Conservation (phyloP, 495 filamentous ascomycete genomes). For the Aspergillus incahuasiensis region DNA sequence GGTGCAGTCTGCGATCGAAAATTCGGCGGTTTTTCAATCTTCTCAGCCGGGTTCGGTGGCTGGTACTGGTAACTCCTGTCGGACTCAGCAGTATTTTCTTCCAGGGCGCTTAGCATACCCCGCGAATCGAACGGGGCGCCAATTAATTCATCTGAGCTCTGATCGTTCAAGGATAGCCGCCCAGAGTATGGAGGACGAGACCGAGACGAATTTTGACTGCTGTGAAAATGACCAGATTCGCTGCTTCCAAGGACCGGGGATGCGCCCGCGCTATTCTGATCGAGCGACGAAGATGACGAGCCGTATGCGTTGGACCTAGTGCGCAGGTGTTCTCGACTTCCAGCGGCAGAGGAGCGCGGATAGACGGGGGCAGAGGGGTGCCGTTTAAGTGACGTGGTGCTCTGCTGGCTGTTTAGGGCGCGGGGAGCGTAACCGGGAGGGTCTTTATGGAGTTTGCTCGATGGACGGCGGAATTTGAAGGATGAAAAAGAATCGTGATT, state of each 20-base stretch:
- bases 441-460: slow-evolving; percentile 48
- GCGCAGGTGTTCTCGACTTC: slow-evolving; percentile 45
- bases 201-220: slow-evolving; percentile 27
- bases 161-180: slow-evolving; percentile 54
- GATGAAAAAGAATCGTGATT: slow-evolving; percentile 41
- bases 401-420: slow-evolving; percentile 44
- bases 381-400: slow-evolving; percentile 53
- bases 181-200: slow-evolving; percentile 35
- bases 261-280: slow-evolving; percentile 42
- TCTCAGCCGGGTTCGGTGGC: slow-evolving; percentile 14
- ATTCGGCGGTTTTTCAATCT: slow-evolving; percentile 40
- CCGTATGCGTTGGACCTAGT: slow-evolving; percentile 50
- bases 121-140: slow-evolving; percentile 64
- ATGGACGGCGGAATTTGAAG: slow-evolving; percentile 45
- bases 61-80: slow-evolving; percentile 27
- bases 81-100: slow-evolving; percentile 55
- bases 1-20: slow-evolving; percentile 55
- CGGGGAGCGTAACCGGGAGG: slow-evolving; percentile 40
- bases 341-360: slow-evolving; percentile 37
- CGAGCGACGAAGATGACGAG: slow-evolving; percentile 50
- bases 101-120: slow-evolving; percentile 60
- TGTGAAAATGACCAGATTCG: slow-evolving; percentile 35
- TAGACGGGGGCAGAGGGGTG: slow-evolving; percentile 65
- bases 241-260: slow-evolving; percentile 43
- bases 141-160: slow-evolving; percentile 66